Evolutionary conservation across 1,139 yeast genomes (phyloP).

Genomic region (Suhomyces guaymorum): DNA sequence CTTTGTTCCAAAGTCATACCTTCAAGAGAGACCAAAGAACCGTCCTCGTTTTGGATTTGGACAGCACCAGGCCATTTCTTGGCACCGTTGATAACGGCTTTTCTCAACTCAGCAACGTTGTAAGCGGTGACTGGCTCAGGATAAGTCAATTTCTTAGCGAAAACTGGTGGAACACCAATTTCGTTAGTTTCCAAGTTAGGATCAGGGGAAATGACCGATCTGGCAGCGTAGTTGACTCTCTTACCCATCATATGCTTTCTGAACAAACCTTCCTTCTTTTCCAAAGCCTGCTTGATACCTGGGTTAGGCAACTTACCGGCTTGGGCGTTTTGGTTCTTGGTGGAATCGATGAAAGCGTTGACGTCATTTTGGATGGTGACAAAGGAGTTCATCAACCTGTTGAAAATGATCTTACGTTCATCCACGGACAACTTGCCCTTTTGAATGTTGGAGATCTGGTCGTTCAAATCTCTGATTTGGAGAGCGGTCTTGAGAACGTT

Average conservation of each 20-base stretch:
- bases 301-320: constrained; percentile 80
- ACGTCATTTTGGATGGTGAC: constrained; percentile 95
- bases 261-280: constrained; percentile 97
- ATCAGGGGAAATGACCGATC: constrained; percentile 98
- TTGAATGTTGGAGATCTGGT: constrained; percentile 62
- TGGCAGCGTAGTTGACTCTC: constrained; percentile 97
- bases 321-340: constrained; percentile 77
- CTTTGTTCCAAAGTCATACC: constrained; percentile 94
- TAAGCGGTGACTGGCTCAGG: constrained; percentile 98
- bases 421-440: constrained; percentile 63
- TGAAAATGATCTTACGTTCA: constrained; percentile 74
- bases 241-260: constrained; percentile 99
- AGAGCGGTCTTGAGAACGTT: constrained; percentile 78
- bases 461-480: constrained; percentile 84
- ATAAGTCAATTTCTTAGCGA: constrained; percentile 90
- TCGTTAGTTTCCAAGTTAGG: constrained; percentile 97
- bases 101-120: constrained; percentile 86
- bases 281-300: constrained; percentile 96
- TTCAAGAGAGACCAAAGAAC: constrained; percentile 75
- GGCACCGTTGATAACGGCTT: constrained; percentile 97
- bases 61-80: constrained; percentile 98
- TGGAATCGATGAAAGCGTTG: constrained; percentile 88
- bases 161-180: constrained; percentile 98
- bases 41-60: constrained; percentile 95
- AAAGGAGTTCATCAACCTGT: constrained; percentile 90